These are phyloP conservation scores for Lentinula guzmanii DNA, from an alignment of 768 basidiomycete species.

Conservation along the genomic window DNA sequence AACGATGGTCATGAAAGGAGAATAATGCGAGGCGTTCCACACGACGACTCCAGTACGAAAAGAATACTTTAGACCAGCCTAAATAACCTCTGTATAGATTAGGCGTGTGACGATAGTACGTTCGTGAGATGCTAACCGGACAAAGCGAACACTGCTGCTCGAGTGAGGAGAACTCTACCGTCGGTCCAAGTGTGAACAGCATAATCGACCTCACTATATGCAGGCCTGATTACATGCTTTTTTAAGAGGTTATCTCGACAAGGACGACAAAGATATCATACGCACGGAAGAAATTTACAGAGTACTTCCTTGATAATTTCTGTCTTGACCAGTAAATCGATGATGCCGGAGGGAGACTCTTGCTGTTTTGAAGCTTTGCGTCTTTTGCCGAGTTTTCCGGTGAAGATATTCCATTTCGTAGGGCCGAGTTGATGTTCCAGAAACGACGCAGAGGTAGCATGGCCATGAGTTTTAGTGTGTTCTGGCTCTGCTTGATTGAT, in stretches of 20 bases:
- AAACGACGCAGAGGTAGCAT: background rate
- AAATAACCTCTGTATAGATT: background rate
- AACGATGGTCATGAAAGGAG: constrained; percentile 30
- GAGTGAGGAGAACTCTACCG: constrained; percentile 40
- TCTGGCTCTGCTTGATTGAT: background rate
- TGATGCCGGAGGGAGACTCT: constrained; percentile 33
- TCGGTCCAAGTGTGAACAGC: constrained; percentile 32
- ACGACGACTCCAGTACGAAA: constrained; percentile 50
- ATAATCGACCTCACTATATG: constrained; percentile 47
- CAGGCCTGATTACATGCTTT: constrained; percentile 29
- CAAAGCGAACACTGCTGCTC: constrained; percentile 39
- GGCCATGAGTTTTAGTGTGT: background rate
- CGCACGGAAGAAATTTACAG: constrained; percentile 43
- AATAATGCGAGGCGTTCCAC: constrained; percentile 44
- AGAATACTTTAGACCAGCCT: constrained; percentile 50
- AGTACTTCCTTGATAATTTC: constrained; percentile 46
- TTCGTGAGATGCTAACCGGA: constrained; percentile 15
- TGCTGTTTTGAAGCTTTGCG: background rate
- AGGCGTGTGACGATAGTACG: background rate
- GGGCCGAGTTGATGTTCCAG: background rate
- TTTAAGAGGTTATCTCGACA: background rate
- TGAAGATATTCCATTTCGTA: background rate
- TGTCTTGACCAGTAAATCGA: constrained; percentile 49
- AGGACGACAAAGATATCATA: constrained; percentile 8
- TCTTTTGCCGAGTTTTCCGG: background rate